Base-by-base conservation (phyloP, 2,329 filamentous ascomycete species). In the Myriangium duriaei region DNA sequence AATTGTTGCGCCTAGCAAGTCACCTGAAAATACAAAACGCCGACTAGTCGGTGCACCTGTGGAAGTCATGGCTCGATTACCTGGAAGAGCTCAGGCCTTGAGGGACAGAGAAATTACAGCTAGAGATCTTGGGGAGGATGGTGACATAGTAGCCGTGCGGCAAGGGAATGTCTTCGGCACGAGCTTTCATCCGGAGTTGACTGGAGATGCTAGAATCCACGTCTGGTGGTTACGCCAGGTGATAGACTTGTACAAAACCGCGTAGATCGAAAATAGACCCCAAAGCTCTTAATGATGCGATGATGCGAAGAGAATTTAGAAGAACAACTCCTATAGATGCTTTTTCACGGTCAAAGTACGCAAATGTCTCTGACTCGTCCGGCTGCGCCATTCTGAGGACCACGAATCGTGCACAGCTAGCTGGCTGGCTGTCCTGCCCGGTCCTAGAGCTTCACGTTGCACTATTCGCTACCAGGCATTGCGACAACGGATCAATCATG, bases 161-260 rank as follows among this genome's bases (percentile, higher is more conserved):
- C 87, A 96, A 61, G 84, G 81, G 1, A 95, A 95, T 58, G 80
- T 94, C 0, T 81, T 96, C 50, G 91, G 86, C 3, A 95, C 82
- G 3, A 95, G 87, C 52, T 98, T 96, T 55, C 91, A 96, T 51
- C 91, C 91, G 0, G 91, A 98, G 59, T 59, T 98, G 57, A 96
- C 88, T 0, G 73, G 76, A 5, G 91, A 98, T 62, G 67, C 77
- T 40, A 72, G 91, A 40, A 92, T 96, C 52, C 91, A 98, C 59
- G 69, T 74, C 4, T 96, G 91, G 91, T 98, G 91, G 91, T 54
- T 98, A 54, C 64, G 71, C 49, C 74, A 88, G 59, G 81, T 85
- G 4, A 30, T 57, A 30, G 37, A 45, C 32, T 40, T 36, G 3
- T 21, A 16, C 12, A 14, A 16, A 29, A 4, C n/a, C 7, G 15